phyloP scores from a whole-genome alignment of 257 asterid species.

The Leonotis leonurus region DNA sequence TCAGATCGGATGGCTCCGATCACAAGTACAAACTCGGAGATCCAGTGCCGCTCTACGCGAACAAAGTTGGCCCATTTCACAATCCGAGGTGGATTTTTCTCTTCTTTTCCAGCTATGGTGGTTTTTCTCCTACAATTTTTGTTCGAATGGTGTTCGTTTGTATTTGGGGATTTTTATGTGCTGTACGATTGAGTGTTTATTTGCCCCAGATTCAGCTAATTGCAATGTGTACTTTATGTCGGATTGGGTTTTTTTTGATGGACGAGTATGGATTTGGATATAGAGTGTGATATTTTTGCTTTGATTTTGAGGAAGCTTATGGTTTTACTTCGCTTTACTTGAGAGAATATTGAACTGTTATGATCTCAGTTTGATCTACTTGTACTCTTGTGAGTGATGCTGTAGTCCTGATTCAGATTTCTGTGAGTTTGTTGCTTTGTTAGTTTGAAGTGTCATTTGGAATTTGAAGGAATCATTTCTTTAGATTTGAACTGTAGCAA shows the following conservation, averaged over 20 bases:
- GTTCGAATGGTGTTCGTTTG: neutral
- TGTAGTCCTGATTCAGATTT: neutral
- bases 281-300: neutral
- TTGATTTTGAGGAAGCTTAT: neutral
- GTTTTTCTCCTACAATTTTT: neutral
- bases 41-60: slow-evolving; percentile 74
- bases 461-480: neutral
- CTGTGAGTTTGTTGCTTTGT: neutral
- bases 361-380: neutral
- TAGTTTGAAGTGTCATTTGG: neutral
- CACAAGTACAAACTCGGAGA: slow-evolving; percentile 70
- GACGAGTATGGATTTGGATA: neutral
- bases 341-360: neutral
- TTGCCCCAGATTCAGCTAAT: neutral
- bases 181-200: neutral
- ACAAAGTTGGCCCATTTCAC: slow-evolving; percentile 87
- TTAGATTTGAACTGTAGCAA: neutral
- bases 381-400: neutral
- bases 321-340: too few species aligned
- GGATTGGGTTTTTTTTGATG: neutral
- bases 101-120: neutral
- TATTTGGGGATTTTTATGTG: neutral
- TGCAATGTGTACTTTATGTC: neutral
- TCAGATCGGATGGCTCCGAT: slow-evolving; percentile 60
- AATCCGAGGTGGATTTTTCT: slow-evolving; percentile 39